phyloP scores from a whole-genome alignment of 208 protist genomes.

The Trypanosomatidae sp. region DNA sequence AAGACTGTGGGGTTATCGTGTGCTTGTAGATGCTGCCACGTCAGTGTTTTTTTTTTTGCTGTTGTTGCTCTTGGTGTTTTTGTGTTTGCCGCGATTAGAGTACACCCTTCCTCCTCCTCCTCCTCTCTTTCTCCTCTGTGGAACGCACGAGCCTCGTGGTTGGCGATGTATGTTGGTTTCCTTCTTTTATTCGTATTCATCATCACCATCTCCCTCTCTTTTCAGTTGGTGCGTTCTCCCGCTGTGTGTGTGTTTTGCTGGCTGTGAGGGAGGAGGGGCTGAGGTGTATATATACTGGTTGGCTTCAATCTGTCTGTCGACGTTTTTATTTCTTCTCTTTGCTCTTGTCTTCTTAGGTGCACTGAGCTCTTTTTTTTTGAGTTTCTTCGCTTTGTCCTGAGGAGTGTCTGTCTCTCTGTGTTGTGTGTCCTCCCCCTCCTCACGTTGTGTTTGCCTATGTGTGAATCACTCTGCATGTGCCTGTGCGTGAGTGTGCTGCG shows the following conservation, averaged over 20 bases:
- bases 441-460: background rate
- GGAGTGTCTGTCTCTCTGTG: background rate
- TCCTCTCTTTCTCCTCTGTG: background rate
- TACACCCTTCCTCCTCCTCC: background rate
- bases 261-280: background rate
- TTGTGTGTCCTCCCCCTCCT: background rate
- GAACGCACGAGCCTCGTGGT: background rate
- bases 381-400: background rate
- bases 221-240: background rate
- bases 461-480: background rate
- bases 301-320: background rate
- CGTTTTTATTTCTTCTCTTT: background rate
- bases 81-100: background rate
- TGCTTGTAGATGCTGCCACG: background rate
- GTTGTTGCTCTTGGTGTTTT: background rate
- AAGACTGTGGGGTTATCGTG: background rate
- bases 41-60: background rate
- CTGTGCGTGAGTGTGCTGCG: background rate
- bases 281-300: background rate
- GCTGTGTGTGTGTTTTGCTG: background rate
- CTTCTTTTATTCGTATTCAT: constrained; percentile 7
- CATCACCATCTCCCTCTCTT: constrained; percentile 1
- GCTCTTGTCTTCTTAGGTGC: background rate
- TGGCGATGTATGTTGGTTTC: background rate
- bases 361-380: background rate